A percentile compares a stretch with the other conserved stretches of the same genome.
Evolutionary conservation across 177 flowering plant species (phyloP).

Genomic region (Vitis hybrid): DNA sequence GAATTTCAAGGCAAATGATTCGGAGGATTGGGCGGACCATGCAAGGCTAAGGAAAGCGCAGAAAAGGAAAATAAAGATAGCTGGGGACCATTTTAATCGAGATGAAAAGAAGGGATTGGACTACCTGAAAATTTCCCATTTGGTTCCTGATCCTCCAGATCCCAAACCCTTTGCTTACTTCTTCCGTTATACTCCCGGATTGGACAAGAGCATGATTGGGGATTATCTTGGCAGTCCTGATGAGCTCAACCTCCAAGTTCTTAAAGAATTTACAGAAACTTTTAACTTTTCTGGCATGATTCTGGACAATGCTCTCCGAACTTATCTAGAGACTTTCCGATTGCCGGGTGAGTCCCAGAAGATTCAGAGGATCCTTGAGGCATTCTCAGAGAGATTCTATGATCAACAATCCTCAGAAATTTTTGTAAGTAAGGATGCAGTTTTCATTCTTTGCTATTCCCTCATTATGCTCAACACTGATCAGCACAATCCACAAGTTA

Average conservation of each 20-base stretch:
- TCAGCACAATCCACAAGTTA: constrained; percentile 94
- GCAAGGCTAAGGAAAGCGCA: constrained; percentile 59
- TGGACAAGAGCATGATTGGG: constrained; percentile 77
- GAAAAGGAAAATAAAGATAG: constrained; percentile 75
- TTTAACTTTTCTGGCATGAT: constrained; percentile 78
- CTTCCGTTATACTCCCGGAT: constrained; percentile 64
- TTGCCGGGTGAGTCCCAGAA: constrained; percentile 97
- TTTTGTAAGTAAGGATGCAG: constrained; percentile 81
- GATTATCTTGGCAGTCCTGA: constrained; percentile 91
- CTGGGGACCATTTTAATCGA: constrained; percentile 76
- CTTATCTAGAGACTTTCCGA: constrained; percentile 76
- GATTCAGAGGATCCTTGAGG: constrained; percentile 84
- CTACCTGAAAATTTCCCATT: constrained; percentile 50
- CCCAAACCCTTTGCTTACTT: constrained; percentile 69
- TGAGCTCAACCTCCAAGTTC: constrained; percentile 68
- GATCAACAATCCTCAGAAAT: constrained; percentile 72
- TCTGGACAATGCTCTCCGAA: constrained; percentile 79
- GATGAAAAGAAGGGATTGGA: constrained; percentile 91
- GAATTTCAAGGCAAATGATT: constrained; percentile 30
- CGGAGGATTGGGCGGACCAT: constrained; percentile 56
- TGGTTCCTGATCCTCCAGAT: constrained; percentile 73
- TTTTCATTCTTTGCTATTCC: constrained; percentile 77
- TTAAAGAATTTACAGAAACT: constrained; percentile 73
- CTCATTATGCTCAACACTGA: constrained; percentile 97
- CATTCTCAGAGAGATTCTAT: constrained; percentile 80